These are phyloP conservation scores for Angomonas desouzai DNA, from an alignment of 208 protist genomes.

Conservation along the genomic window DNA sequence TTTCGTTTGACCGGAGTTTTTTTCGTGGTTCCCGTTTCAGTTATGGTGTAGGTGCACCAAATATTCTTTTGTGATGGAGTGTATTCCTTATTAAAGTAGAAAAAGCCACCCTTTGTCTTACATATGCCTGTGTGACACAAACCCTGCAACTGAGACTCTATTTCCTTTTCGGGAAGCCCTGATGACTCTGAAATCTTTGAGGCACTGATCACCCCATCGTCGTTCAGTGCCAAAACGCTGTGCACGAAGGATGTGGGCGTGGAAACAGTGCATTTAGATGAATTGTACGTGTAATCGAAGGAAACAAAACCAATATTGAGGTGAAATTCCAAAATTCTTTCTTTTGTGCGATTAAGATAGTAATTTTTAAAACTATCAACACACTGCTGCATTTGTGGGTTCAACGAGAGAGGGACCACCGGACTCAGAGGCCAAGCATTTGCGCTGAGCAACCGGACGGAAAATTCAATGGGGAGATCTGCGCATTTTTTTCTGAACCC, in stretches of 20 bases:
- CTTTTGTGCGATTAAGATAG: constrained; percentile 67
- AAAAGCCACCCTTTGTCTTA: constrained; percentile 18
- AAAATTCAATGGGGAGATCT: constrained; percentile 46
- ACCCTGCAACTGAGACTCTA: constrained; percentile 32
- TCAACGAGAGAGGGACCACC: constrained; percentile 31
- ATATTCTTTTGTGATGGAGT: constrained; percentile 26
- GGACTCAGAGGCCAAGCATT: constrained; percentile 66
- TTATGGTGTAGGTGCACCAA: constrained; percentile 14
- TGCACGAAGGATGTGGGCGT: constrained; percentile 70
- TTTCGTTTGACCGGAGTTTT: constrained; percentile 4
- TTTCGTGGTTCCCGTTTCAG: not conserved
- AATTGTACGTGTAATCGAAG: constrained; percentile 42
- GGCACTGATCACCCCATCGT: constrained; percentile 19
- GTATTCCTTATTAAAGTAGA: constrained; percentile 39
- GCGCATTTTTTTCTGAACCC: not conserved
- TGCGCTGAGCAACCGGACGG: constrained; percentile 54
- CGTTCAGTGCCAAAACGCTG: constrained; percentile 51
- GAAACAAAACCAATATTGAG: constrained; percentile 51
- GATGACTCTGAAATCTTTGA: constrained; percentile 13
- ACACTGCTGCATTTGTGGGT: constrained; percentile 49
- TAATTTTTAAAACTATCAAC: constrained; percentile 45
- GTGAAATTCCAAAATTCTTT: constrained; percentile 65
- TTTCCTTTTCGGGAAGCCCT: constrained; percentile 22
- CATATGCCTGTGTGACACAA: constrained; percentile 30
- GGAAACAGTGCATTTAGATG: constrained; percentile 37